Base-by-base conservation (phyloP, 2,329 filamentous ascomycete species). In the Bipolaris zeicola region DNA sequence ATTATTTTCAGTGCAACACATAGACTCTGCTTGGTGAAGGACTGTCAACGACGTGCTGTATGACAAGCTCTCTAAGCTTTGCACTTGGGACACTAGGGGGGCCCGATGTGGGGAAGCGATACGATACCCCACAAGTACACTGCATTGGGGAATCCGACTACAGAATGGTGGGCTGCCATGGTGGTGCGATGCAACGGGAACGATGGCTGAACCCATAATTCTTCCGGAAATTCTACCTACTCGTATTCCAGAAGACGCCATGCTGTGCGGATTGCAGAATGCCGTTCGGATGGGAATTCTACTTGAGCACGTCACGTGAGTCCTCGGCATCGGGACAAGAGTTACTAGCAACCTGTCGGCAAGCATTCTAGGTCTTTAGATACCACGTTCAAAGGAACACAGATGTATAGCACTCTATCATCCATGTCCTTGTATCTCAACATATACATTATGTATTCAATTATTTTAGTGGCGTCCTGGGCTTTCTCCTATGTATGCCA, bases 161-260 rank as follows among this genome's bases (percentile, higher is more conserved):
- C 55, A 54, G 48, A 33, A 54, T 52, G 61, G 58, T 62, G 57
- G 62, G 58, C 56, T 49, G 59, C 54, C 49, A 55, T 46, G 37
- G 37, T 43, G 49, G 47, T 42, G 7, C 16, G 54, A 39, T 37
- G 39, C 11, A 34, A 33, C 16, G 6, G 48, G 26, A 28, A 10
- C 16, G 11, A 28, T 18, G 31, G 16, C 38, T 10, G 20, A 10
- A 36, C 51, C 50, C 44, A 48, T 11, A 57, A 31, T 39, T n/a
- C 11, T 54, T 45, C 44, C 53, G 53, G 34, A 8, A 37, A n/a
- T 26, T 22, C 16, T 28, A 41, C 11, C 11, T 14, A 41, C 20
- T 10, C 11, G 8, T 16, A 6, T 22, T 14, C 14, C 14, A 6
- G 5, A 22, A 24, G 38, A 41, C n/a, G 20, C 3, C 0, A 13